Percentiles rank a stretch among this genome's conserved stretches.
Evolutionary conservation across 768 basidiomycete species (phyloP).

Genomic region (Polyporus arcularius): DNA sequence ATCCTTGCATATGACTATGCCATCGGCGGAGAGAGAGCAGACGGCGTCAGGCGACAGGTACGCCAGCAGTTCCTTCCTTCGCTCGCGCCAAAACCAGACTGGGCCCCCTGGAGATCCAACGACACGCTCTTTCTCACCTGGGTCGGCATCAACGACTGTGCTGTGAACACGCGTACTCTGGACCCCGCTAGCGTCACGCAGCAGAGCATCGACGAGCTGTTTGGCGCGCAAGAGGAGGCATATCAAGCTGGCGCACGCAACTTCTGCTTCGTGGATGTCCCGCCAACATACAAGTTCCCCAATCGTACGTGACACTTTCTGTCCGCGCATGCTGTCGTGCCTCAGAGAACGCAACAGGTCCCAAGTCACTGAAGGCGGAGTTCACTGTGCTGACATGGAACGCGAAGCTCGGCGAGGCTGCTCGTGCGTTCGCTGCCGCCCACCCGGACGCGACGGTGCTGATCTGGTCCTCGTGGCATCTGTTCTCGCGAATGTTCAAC

Average conservation of each 20-base stretch:
- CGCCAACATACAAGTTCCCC: constrained; percentile 51
- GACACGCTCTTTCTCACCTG: constrained; percentile 45
- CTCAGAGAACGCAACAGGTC: not conserved
- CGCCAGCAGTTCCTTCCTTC: constrained; percentile 38
- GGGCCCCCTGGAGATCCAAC: constrained; percentile 23
- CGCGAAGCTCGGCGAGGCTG: constrained; percentile 30
- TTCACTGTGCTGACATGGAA: constrained; percentile 46
- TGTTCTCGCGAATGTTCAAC: constrained; percentile 53
- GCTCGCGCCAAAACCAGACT: constrained; percentile 21
- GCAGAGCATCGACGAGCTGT: constrained; percentile 36
- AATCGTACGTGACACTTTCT: constrained; percentile 32
- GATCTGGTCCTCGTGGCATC: constrained; percentile 47
- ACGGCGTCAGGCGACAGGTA: constrained; percentile 43
- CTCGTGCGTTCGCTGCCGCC: constrained; percentile 37
- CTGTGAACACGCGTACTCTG: constrained; percentile 32
- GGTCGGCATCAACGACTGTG: constrained; percentile 69
- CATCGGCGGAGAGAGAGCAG: constrained; percentile 47
- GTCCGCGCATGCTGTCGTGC: not conserved
- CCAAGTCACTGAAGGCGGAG: not conserved
- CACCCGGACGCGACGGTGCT: constrained; percentile 50
- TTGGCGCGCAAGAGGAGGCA: constrained; percentile 46
- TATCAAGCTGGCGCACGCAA: constrained; percentile 47
- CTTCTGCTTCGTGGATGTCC: constrained; percentile 62
- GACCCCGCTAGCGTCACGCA: constrained; percentile 7
- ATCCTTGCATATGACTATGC: constrained; percentile 61